Conservation (phyloP, 1,284 basidiomycete genomes). For the Tilletia walkeri region DNA sequence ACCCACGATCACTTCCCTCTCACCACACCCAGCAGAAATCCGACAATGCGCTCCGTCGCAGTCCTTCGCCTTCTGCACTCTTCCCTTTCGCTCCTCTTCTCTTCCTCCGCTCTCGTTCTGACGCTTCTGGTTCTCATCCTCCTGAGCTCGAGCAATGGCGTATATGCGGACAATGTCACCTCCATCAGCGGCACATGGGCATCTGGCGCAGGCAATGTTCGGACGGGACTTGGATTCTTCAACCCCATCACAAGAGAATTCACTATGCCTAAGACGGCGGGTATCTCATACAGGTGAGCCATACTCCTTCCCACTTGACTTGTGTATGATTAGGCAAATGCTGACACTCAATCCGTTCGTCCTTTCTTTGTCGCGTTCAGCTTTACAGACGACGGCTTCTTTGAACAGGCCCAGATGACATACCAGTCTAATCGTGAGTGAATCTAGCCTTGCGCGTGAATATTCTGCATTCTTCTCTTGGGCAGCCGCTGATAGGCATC, state of each 20-base stretch:
- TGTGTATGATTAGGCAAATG: background rate
- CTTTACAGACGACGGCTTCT: slow-evolving; percentile 50
- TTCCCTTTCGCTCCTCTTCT: too few relatives aligned
- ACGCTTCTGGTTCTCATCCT: too few relatives aligned
- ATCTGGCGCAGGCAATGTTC: slow-evolving; percentile 30
- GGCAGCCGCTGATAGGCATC: background rate
- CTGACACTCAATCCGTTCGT: background rate
- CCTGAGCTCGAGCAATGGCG: background rate
- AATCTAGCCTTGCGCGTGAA: background rate
- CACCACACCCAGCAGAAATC: too few relatives aligned
- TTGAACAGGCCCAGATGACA: slow-evolving; percentile 42
- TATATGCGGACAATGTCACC: slow-evolving; percentile 21
- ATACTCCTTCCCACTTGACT: background rate
- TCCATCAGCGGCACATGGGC: slow-evolving; percentile 32
- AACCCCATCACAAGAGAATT: slow-evolving; percentile 50
- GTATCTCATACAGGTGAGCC: slow-evolving; percentile 30
- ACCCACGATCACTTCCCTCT: too few relatives aligned
- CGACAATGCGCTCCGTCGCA: too few relatives aligned
- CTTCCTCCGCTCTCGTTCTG: too few relatives aligned
- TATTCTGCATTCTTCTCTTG: background rate
- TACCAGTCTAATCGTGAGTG: slow-evolving; percentile 43
- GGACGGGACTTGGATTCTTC: slow-evolving; percentile 44
- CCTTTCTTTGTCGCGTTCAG: slow-evolving; percentile 29
- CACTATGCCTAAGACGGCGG: slow-evolving; percentile 38
- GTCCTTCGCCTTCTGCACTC: too few relatives aligned